phyloP scores from a whole-genome alignment of 805 yeast species.

The Candida qinlingensis region DNA sequence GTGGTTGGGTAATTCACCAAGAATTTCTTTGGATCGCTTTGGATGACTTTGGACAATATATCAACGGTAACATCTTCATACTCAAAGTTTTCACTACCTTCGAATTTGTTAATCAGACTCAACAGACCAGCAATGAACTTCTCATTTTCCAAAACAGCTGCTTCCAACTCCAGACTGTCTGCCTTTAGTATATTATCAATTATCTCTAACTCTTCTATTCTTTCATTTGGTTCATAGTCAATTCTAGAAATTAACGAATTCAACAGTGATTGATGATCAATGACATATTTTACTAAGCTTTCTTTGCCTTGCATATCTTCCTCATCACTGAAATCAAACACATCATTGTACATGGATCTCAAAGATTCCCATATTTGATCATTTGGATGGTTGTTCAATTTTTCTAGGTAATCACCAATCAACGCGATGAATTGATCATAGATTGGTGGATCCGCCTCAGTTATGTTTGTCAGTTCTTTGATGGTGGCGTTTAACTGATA shows the following conservation, averaged over 20 bases:
- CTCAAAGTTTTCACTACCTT: background rate
- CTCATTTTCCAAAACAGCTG: background rate
- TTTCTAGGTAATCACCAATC: background rate
- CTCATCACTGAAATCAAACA: slow-evolving; percentile 15
- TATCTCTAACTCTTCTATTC: background rate
- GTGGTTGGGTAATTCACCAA: background rate
- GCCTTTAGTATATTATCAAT: background rate
- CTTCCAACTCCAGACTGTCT: background rate
- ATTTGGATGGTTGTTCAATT: slow-evolving; percentile 13
- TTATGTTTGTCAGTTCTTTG: slow-evolving; percentile 16
- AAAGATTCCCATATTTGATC: slow-evolving; percentile 15
- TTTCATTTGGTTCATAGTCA: background rate
- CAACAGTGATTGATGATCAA: background rate
- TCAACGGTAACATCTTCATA: background rate
- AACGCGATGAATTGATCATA: slow-evolving; percentile 1
- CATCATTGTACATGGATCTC: slow-evolving; percentile 10
- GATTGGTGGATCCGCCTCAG: slow-evolving; percentile 12
- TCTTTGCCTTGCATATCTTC: slow-evolving; percentile 4
- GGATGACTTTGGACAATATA: background rate
- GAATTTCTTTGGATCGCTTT: background rate
- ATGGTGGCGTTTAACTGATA: slow-evolving; percentile 10
- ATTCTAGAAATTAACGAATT: background rate
- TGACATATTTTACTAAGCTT: background rate
- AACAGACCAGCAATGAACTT: background rate
- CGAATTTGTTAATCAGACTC: background rate